These are phyloP conservation scores for Aspergillus quadrilineatus DNA, from an alignment of 2,329 filamentous ascomycete genomes.

Conservation along the genomic window DNA sequence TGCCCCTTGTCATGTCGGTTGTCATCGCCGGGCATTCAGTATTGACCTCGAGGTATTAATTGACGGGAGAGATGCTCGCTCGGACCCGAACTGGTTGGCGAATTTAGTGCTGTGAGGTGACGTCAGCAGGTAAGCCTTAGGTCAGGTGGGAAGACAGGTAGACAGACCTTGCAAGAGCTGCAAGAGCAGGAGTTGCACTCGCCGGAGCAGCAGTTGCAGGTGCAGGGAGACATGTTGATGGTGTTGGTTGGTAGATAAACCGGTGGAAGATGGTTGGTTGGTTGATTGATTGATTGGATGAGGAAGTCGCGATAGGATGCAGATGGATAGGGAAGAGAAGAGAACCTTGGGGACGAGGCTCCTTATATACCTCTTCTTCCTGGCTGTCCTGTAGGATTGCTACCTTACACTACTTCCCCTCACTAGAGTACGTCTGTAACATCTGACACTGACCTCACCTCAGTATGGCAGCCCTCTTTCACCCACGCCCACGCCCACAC, in stretches of 20 bases:
- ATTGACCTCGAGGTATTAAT: slow-evolving; percentile 10
- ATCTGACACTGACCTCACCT: not conserved
- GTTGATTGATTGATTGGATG: not conserved
- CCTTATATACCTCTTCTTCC: slow-evolving; percentile 5
- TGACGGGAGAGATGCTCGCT: slow-evolving; percentile 3
- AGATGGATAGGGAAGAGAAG: not conserved
- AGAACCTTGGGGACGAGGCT: not conserved
- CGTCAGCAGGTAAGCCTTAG: not conserved
- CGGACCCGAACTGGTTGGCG: not conserved
- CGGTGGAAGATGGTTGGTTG: slow-evolving; percentile 2
- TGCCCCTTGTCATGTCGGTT: not conserved
- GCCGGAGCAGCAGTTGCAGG: slow-evolving; percentile 43
- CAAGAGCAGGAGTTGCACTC: slow-evolving; percentile 43
- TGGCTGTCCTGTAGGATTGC: not conserved
- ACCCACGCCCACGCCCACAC: not conserved
- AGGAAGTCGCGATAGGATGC: not conserved
- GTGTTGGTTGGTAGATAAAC: slow-evolving; percentile 5
- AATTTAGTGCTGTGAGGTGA: slow-evolving; percentile 4
- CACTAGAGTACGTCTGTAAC: not conserved
- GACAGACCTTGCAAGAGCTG: slow-evolving; percentile 36
- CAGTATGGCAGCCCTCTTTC: not conserved
- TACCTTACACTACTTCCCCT: not conserved
- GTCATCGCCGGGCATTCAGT: not conserved
- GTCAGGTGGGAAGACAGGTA: not conserved
- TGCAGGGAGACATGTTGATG: slow-evolving; percentile 42